Percentiles rank a stretch among this genome's conserved stretches.
Evolutionary conservation across 1,139 yeast genomes (phyloP).

Genomic region (Pichia sp.): DNA sequence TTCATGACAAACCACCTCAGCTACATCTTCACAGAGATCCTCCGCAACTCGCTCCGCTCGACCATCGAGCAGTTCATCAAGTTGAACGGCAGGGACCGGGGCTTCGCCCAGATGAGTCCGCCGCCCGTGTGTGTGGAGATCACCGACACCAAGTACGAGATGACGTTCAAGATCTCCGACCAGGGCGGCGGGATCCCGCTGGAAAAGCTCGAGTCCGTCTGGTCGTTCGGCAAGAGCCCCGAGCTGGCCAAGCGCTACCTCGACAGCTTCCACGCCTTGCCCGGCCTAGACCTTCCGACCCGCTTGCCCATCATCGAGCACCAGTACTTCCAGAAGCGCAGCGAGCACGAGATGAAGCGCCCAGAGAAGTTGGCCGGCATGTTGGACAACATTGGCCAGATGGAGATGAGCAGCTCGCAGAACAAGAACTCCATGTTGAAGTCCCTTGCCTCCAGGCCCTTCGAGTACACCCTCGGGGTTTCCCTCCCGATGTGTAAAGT

Average conservation of each 20-base stretch:
- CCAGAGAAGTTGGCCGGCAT: constrained; percentile 22
- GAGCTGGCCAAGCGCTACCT: constrained; percentile 52
- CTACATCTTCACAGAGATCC: constrained; percentile 78
- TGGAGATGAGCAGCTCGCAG: constrained; percentile 31
- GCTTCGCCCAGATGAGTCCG: constrained; percentile 36
- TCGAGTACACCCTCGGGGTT: constrained; percentile 70
- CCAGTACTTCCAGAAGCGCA: constrained; percentile 13
- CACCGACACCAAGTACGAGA: constrained; percentile 59
- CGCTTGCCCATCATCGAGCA: constrained; percentile 26
- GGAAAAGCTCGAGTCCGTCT: constrained; percentile 55
- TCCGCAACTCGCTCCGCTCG: constrained; percentile 66
- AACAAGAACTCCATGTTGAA: constrained; percentile 40
- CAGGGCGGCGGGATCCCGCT: constrained; percentile 81
- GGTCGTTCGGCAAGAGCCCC: constrained; percentile 80
- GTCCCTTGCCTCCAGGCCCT: constrained; percentile 64
- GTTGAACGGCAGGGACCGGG: constrained; percentile 19
- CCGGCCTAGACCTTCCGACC: constrained; percentile 42
- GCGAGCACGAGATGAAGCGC: not conserved
- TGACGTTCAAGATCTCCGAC: constrained; percentile 77
- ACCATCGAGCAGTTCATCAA: constrained; percentile 17
- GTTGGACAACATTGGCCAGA: constrained; percentile 37
- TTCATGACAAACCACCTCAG: constrained; percentile 84
- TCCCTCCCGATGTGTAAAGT: constrained; percentile 90
- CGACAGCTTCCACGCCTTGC: constrained; percentile 62
- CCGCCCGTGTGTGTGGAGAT: constrained; percentile 74